Conservation (phyloP, 257 asterid genomes). For the Linderniella brevidens region DNA sequence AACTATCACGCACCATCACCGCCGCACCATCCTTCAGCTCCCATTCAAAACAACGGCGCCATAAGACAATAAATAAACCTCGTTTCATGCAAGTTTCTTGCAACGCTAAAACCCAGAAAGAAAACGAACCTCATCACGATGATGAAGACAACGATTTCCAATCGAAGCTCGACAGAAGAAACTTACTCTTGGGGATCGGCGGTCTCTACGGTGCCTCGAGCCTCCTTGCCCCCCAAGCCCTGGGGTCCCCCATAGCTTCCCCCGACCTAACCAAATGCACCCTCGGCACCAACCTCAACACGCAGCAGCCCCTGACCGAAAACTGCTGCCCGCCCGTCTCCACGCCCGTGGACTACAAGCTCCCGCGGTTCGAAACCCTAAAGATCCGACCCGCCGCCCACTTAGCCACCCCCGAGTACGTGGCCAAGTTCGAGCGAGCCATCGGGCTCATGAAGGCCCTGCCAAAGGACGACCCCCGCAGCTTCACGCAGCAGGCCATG, state of each 20-base stretch:
- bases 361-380: neutral
- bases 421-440: conserved; percentile 23
- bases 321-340: conserved; percentile 32
- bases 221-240: conserved; percentile 2
- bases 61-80: too few species aligned
- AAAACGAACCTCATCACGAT: too few species aligned
- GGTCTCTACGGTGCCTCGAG: conserved; percentile 6
- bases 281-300: conserved; percentile 2
- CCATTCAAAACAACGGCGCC: too few species aligned
- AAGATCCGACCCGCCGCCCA: conserved; percentile 27
- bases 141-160: too few species aligned
- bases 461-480: conserved; percentile 25
- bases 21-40: too few species aligned
- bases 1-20: too few species aligned
- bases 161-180: neutral
- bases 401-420: conserved; percentile 8
- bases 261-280: conserved; percentile 22
- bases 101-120: too few species aligned
- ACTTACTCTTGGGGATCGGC: conserved; percentile 3
- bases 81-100: too few species aligned
- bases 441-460: conserved; percentile 20
- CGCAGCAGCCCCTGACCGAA: conserved; percentile 8
- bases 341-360: conserved; percentile 14
- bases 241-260: conserved; percentile 13
- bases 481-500: conserved; percentile 32